phyloP scores from a whole-genome alignment of 2,329 filamentous ascomycete species.

The Fusarium fujikuroi region DNA sequence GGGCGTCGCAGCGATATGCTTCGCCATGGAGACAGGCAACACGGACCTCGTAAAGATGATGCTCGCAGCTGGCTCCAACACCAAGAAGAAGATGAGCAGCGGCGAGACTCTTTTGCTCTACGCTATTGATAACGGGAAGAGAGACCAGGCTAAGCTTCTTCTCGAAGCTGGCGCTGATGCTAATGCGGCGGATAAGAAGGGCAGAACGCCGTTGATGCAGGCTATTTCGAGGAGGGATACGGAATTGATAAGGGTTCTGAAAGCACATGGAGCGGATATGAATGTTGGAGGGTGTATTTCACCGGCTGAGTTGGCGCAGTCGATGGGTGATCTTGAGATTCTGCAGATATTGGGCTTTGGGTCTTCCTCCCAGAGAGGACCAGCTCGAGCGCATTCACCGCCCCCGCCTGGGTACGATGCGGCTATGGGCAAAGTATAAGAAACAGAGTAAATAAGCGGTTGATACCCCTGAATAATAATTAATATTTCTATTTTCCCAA shows the following conservation, averaged over 20 bases:
- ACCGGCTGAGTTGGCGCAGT: slow-evolving; percentile 40
- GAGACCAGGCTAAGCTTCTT: slow-evolving; percentile 42
- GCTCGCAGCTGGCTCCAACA: slow-evolving; percentile 45
- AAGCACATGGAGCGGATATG: slow-evolving; percentile 43
- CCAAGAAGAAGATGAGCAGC: slow-evolving; percentile 41
- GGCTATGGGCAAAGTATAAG: slow-evolving; percentile 25
- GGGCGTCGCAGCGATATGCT: slow-evolving; percentile 37
- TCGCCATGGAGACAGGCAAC: slow-evolving; percentile 41
- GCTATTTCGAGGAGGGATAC: slow-evolving; percentile 45
- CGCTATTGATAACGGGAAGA: slow-evolving; percentile 42
- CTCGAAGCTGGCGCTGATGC: slow-evolving; percentile 49
- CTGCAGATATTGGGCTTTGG: slow-evolving; percentile 40
- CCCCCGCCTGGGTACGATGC: slow-evolving; percentile 41
- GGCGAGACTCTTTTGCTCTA: slow-evolving; percentile 49
- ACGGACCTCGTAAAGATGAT: slow-evolving; percentile 44
- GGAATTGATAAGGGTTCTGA: slow-evolving; percentile 45
- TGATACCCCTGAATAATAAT: slow-evolving; percentile 25
- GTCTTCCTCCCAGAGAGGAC: not conserved
- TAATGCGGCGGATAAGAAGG: slow-evolving; percentile 47
- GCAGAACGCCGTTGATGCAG: slow-evolving; percentile 48
- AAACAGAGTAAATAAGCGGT: not conserved
- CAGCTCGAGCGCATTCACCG: slow-evolving; percentile 30
- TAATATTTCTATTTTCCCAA: slow-evolving; percentile 1
- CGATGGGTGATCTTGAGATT: slow-evolving; percentile 43
- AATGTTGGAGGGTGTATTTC: slow-evolving; percentile 32